phyloP scores from a whole-genome alignment of 345 rosid genomes.

The Lepidium aucheri region DNA sequence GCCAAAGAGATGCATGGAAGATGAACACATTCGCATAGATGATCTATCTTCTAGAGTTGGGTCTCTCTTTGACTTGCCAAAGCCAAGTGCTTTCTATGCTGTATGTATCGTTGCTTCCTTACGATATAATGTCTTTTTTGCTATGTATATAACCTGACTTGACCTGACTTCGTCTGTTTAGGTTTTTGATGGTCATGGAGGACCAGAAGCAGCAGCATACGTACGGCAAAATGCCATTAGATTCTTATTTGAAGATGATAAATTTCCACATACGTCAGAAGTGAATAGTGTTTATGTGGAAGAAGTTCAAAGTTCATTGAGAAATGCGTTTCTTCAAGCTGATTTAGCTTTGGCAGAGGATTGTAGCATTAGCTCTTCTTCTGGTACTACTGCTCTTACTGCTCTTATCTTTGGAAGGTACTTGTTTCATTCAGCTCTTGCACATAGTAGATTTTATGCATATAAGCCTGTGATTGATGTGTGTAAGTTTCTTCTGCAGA shows the following conservation, averaged over 20 bases:
- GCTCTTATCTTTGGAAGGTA: conserved; percentile 42
- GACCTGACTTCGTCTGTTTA: background rate
- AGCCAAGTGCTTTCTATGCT: conserved; percentile 83
- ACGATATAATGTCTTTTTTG: background rate
- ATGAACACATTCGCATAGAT: conserved; percentile 76
- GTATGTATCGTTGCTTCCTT: conserved; percentile 19
- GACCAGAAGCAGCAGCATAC: conserved; percentile 78
- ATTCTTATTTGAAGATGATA: conserved; percentile 58
- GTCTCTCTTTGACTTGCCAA: conserved; percentile 38
- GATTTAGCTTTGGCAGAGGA: conserved; percentile 74
- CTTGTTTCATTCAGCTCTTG: background rate
- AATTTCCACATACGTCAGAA: conserved; percentile 44
- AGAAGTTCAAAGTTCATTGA: conserved; percentile 52
- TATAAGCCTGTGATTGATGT: background rate
- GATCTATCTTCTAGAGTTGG: conserved; percentile 62
- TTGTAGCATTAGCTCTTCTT: conserved; percentile 50
- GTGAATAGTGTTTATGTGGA: conserved; percentile 43
- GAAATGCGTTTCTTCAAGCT: conserved; percentile 56
- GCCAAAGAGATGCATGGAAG: conserved; percentile 61
- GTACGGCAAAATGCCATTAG: conserved; percentile 57
- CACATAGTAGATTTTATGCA: background rate
- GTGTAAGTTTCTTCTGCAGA: conserved; percentile 25
- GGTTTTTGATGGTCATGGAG: conserved; percentile 92
- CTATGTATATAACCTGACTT: background rate
- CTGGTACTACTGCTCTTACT: conserved; percentile 81